Conservation (phyloP, 179 eudicot genomes). For the Silene vulgaris region DNA sequence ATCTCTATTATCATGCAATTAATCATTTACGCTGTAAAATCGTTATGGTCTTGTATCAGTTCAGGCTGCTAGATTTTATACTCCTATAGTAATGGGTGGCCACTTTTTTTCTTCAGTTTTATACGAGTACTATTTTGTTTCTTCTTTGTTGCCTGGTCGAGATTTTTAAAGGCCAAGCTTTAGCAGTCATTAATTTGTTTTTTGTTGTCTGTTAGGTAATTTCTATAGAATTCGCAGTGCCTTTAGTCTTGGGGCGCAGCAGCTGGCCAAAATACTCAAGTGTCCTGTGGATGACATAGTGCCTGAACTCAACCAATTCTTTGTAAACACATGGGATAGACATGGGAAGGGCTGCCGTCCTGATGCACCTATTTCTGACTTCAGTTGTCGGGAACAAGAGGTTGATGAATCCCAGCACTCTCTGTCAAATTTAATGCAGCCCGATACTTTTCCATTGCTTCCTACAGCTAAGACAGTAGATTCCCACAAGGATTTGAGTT, state of each 20-base stretch:
- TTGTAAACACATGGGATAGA: constrained; percentile 53
- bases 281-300: constrained; percentile 41
- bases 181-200: neutral
- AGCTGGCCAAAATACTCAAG: constrained; percentile 44
- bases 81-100: neutral
- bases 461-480: constrained; percentile 8
- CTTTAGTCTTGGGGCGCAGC: constrained; percentile 49
- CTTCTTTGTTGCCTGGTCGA: neutral
- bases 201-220: constrained; percentile 40
- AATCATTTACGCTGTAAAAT: neutral
- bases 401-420: constrained; percentile 17
- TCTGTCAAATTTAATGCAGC: constrained; percentile 21
- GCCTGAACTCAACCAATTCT: constrained; percentile 46
- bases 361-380: constrained; percentile 28
- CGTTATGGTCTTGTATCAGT: neutral
- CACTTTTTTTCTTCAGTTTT: neutral
- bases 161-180: constrained; percentile 2
- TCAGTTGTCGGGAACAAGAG: neutral
- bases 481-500: constrained; percentile 17
- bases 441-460: constrained; percentile 12
- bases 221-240: constrained; percentile 65
- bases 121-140: neutral
- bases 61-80: neutral
- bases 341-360: constrained; percentile 47
- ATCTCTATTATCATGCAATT: neutral